Conservation (phyloP, 768 basidiomycete species). For the Hygrocybe coccinea region DNA sequence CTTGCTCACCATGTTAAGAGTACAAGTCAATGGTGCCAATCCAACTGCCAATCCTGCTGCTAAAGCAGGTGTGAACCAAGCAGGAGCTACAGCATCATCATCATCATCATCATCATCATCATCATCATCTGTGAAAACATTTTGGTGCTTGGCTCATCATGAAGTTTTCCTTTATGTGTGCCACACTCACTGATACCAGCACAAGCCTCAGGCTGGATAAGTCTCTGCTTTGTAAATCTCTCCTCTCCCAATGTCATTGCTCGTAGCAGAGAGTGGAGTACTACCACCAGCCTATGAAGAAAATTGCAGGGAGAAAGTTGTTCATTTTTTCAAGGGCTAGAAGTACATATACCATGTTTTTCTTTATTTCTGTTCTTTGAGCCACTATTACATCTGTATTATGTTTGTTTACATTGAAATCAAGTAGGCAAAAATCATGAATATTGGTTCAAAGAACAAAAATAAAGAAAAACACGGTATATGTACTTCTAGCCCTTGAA, state of each 20-base stretch:
- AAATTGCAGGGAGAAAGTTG: too few species aligned
- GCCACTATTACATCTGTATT: too few species aligned
- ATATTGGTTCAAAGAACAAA: too few species aligned
- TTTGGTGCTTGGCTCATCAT: neutral
- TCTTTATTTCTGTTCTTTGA: too few species aligned
- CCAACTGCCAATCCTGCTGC: too few species aligned
- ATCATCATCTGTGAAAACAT: neutral
- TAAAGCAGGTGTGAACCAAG: conserved; percentile 3
- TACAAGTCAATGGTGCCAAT: neutral
- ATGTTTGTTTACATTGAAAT: too few species aligned
- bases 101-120: too few species aligned
- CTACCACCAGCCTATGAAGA: neutral
- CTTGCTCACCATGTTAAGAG: neutral
- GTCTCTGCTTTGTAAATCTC: conserved; percentile 2
- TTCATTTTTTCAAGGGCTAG: too few species aligned
- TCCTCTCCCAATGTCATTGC: conserved; percentile 1
- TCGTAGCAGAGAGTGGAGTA: neutral
- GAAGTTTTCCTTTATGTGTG: neutral
- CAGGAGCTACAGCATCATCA: neutral
- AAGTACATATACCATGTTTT: too few species aligned
- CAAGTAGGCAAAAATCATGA: too few species aligned
- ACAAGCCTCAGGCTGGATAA: neutral
- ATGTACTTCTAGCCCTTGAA: too few species aligned
- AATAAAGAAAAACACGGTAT: too few species aligned
- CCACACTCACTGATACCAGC: neutral